phyloP scores from a whole-genome alignment of 2,329 filamentous ascomycete species.

The Cadophora luteo-olivacea region DNA sequence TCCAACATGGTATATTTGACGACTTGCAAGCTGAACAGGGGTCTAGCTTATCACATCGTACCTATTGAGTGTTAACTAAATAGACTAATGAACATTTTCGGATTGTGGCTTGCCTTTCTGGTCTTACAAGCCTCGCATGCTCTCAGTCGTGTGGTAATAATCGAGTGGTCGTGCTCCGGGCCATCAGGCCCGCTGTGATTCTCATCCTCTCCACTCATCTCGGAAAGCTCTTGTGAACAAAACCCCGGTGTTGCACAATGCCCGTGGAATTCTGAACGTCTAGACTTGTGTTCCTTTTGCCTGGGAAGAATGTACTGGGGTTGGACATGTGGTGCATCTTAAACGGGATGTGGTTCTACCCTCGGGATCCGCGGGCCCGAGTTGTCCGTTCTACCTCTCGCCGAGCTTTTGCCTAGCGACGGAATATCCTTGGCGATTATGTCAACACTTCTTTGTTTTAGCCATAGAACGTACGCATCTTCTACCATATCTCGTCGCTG shows the following conservation, averaged over 20 bases:
- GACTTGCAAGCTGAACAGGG: constrained; percentile 26
- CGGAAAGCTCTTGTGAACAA: neutral
- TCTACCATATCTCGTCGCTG: no score
- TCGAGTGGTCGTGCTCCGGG: constrained; percentile 15
- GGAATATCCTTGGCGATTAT: neutral
- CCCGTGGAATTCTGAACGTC: neutral
- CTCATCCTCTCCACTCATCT: constrained; percentile 25
- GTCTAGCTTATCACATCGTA: constrained; percentile 27
- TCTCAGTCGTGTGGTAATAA: constrained; percentile 23
- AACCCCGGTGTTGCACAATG: neutral
- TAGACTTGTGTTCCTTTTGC: constrained; percentile 1
- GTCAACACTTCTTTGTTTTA: constrained; percentile 10
- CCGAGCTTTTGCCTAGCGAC: constrained; percentile 6
- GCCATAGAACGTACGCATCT: no score
- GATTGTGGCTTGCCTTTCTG: constrained; percentile 20
- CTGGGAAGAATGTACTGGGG: neutral
- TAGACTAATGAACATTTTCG: neutral
- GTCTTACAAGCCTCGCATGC: constrained; percentile 27
- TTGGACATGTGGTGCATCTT: neutral
- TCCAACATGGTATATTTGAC: constrained; percentile 27
- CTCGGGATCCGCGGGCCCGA: constrained; percentile 18
- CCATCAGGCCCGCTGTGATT: constrained; percentile 3
- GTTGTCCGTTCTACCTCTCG: neutral
- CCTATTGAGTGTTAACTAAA: constrained; percentile 4
- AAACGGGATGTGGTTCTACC: constrained; percentile 1